These are phyloP conservation scores for Entonaema liquescens DNA, from an alignment of 495 filamentous ascomycete species.

Conservation along the genomic window DNA sequence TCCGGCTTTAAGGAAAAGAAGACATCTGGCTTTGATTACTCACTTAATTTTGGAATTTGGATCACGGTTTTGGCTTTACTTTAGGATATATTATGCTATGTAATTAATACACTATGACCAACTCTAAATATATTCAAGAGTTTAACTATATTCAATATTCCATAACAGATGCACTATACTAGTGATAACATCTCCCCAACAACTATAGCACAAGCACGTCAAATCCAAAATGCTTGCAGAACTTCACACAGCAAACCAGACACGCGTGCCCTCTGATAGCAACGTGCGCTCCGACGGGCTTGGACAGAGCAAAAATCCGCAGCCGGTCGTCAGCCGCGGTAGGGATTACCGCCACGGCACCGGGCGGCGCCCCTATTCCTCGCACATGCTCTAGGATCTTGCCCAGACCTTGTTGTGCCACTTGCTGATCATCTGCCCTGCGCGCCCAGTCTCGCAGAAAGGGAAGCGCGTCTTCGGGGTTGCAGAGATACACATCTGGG, in stretches of 20 bases:
- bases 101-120: background rate
- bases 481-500: slow-evolving; percentile 12
- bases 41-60: too few relatives aligned
- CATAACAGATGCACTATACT: background rate
- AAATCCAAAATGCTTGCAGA: slow-evolving; percentile 16
- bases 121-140: background rate
- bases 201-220: slow-evolving; percentile 11
- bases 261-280: slow-evolving; percentile 17
- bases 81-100: too few relatives aligned
- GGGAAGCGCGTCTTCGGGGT: slow-evolving; percentile 8
- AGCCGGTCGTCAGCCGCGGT: background rate
- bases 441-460: slow-evolving; percentile 18
- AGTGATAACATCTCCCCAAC: background rate
- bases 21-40: too few relatives aligned
- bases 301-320: slow-evolving; percentile 9
- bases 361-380: background rate
- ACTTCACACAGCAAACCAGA: slow-evolving; percentile 10
- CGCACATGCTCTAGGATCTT: background rate
- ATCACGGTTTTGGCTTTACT: too few relatives aligned
- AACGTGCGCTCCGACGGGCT: slow-evolving; percentile 24
- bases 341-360: slow-evolving; percentile 1
- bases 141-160: background rate
- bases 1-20: too few relatives aligned
- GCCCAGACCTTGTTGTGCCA: background rate
- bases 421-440: background rate